Conservation (phyloP, 164 flowering plant genomes). For the Aristolochia contorta region DNA sequence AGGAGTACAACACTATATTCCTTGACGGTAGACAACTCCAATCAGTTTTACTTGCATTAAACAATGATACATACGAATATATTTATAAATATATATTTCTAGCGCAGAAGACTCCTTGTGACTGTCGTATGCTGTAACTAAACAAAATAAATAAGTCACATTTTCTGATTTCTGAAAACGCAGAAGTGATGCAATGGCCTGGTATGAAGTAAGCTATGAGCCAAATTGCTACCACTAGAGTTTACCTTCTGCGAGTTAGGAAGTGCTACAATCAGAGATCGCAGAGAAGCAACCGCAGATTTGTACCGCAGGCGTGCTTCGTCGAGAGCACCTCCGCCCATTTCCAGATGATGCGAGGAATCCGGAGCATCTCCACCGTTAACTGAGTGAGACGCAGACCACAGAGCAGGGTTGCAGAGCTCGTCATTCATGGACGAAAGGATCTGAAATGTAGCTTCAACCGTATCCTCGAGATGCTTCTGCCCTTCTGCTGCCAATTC, state of each 20-base stretch:
- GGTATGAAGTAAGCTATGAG: too few species aligned
- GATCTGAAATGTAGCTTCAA: conserved; percentile 63
- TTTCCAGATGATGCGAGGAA: conserved; percentile 29
- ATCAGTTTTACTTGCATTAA: background rate
- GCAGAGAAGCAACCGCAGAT: conserved; percentile 56
- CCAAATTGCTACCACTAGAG: too few species aligned
- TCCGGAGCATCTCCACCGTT: conserved; percentile 12
- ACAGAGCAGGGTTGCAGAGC: conserved; percentile 72
- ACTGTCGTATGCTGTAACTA: too few species aligned
- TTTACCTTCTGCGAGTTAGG: conserved; percentile 53
- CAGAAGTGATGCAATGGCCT: too few species aligned
- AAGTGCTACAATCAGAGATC: conserved; percentile 55
- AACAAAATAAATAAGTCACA: too few species aligned
- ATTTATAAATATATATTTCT: background rate
- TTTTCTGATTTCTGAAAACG: too few species aligned
- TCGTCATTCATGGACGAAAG: conserved; percentile 83
- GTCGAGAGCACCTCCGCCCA: conserved; percentile 54
- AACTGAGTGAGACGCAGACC: conserved; percentile 39
- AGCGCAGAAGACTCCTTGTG: background rate
- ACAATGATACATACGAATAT: background rate
- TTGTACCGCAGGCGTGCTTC: conserved; percentile 67
- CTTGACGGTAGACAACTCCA: background rate
- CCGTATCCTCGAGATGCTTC: conserved; percentile 60
- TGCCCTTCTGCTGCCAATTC: conserved; percentile 60
- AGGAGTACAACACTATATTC: background rate